A percentile compares a stretch with the other conserved stretches of the same genome.
phyloP scores from a whole-genome alignment of 2,329 filamentous ascomycete species.

The Clonostachys sp. region DNA sequence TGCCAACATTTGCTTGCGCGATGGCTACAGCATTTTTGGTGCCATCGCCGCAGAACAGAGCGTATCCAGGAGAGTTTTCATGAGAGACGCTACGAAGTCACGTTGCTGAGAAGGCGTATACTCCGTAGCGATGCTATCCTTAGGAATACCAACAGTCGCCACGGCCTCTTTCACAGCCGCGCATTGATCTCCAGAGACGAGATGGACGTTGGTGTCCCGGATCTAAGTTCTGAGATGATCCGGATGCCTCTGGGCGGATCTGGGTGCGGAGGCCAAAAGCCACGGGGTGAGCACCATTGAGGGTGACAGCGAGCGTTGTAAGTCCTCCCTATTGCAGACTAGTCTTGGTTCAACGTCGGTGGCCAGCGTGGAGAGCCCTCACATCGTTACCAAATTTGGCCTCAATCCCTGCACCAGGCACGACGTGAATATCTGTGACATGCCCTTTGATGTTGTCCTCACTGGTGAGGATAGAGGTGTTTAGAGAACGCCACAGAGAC shows the following conservation, averaged over 20 bases:
- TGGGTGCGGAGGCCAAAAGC: conserved; percentile 42
- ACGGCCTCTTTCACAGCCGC: conserved; percentile 41
- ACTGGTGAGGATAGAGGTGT: conserved; percentile 26
- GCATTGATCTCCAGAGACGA: conserved; percentile 53
- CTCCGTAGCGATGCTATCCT: conserved; percentile 31
- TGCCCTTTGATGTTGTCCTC: conserved; percentile 3
- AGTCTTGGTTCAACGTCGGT: conserved; percentile 33
- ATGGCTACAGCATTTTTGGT: conserved; percentile 61
- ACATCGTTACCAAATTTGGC: conserved; percentile 18
- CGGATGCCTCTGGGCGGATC: conserved; percentile 28
- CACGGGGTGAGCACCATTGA: conserved; percentile 22
- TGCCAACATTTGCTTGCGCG: conserved; percentile 52
- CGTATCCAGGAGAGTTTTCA: conserved; percentile 16
- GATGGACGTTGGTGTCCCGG: conserved; percentile 41
- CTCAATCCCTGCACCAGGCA: conserved; percentile 33
- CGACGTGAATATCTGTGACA: conserved; percentile 19
- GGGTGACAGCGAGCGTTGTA: conserved; percentile 18
- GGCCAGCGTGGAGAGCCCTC: conserved; percentile 32
- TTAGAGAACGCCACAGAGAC: conserved; percentile 40
- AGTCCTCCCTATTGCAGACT: conserved; percentile 11
- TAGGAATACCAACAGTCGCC: conserved; percentile 25
- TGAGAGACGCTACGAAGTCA: conserved; percentile 39
- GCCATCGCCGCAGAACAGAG: conserved; percentile 59
- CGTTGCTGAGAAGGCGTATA: conserved; percentile 50
- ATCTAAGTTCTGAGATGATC: conserved; percentile 38